Evolutionary conservation across 1,139 yeast species (phyloP).

Genomic region (Yamadazyma triangularis): DNA sequence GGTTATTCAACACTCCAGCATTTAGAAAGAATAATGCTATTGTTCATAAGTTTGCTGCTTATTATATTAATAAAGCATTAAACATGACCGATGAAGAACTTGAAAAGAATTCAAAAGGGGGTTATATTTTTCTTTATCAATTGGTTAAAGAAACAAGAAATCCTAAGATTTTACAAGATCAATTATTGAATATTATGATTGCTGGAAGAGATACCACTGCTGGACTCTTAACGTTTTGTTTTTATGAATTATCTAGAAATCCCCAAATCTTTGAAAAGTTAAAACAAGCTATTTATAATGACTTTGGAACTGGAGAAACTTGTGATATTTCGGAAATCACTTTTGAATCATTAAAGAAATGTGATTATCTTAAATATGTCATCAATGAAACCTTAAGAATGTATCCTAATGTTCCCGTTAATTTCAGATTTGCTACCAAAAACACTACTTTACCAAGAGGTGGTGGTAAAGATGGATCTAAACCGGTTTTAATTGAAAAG

Average conservation of each 20-base stretch:
- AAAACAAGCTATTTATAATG: constrained; percentile 23
- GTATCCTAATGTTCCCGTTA: constrained; percentile 51
- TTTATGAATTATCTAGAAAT: constrained; percentile 38
- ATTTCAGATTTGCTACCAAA: constrained; percentile 37
- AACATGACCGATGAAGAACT: constrained; percentile 20
- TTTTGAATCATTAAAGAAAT: constrained; percentile 45
- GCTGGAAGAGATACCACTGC: constrained; percentile 57
- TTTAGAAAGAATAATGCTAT: constrained; percentile 19
- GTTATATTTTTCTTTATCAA: constrained; percentile 44
- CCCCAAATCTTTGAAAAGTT: constrained; percentile 33
- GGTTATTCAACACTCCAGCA: constrained; percentile 20
- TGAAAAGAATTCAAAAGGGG: constrained; percentile 27
- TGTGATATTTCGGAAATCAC: constrained; percentile 17
- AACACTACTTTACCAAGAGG: constrained; percentile 49
- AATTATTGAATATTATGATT: constrained; percentile 41
- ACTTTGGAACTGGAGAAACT: constrained; percentile 21
- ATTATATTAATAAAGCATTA: constrained; percentile 22
- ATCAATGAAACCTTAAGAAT: constrained; percentile 48
- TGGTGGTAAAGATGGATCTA: constrained; percentile 42
- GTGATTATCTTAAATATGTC: constrained; percentile 44
- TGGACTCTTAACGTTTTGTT: constrained; percentile 38
- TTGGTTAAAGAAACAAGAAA: constrained; percentile 43
- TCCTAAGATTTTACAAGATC: constrained; percentile 42
- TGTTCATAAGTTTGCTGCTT: constrained; percentile 24
- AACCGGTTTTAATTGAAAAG: constrained; percentile 42